A percentile compares a stretch with the other conserved stretches of the same genome.
phyloP scores from a whole-genome alignment of 1,284 basidiomycete species.

The Termitomyces sp. region DNA sequence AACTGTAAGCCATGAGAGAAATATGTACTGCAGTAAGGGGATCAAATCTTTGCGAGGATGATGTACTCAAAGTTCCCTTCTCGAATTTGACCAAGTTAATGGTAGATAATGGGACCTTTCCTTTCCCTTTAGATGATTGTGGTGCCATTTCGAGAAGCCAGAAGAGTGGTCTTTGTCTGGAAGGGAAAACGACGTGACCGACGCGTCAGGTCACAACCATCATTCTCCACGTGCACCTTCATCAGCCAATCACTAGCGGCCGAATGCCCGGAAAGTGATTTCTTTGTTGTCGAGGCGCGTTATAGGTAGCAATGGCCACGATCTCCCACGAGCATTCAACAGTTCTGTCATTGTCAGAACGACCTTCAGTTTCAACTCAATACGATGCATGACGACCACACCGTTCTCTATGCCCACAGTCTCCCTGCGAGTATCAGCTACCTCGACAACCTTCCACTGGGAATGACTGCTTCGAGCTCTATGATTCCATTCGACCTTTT shows the following conservation, averaged over 20 bases:
- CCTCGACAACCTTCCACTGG: not conserved
- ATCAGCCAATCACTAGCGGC: no score
- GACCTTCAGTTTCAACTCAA: not conserved
- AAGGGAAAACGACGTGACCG: not conserved
- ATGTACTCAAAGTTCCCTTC: slow-evolving; percentile 17
- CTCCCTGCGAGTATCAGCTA: slow-evolving; percentile 3
- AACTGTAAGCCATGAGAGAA: slow-evolving; percentile 6
- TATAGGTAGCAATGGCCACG: not conserved
- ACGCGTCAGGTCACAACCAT: not conserved
- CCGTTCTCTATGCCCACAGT: slow-evolving; percentile 2
- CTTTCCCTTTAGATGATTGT: slow-evolving; percentile 24
- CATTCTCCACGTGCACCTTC: not conserved
- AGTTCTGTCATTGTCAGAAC: not conserved
- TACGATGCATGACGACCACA: not conserved
- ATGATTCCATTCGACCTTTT: slow-evolving; percentile 5
- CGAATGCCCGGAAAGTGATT: not conserved
- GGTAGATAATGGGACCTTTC: slow-evolving; percentile 19
- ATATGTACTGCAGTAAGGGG: slow-evolving; percentile 40
- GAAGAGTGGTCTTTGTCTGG: not conserved
- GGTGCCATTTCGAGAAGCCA: slow-evolving; percentile 18
- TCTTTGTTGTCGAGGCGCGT: not conserved
- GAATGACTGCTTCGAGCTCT: not conserved
- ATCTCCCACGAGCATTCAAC: not conserved
- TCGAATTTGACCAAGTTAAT: slow-evolving; percentile 35
- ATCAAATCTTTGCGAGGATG: slow-evolving; percentile 36